These are phyloP conservation scores for Echinochloa phyllopogon DNA, from an alignment of 176 grass and related monocot species.

Conservation along the genomic window DNA sequence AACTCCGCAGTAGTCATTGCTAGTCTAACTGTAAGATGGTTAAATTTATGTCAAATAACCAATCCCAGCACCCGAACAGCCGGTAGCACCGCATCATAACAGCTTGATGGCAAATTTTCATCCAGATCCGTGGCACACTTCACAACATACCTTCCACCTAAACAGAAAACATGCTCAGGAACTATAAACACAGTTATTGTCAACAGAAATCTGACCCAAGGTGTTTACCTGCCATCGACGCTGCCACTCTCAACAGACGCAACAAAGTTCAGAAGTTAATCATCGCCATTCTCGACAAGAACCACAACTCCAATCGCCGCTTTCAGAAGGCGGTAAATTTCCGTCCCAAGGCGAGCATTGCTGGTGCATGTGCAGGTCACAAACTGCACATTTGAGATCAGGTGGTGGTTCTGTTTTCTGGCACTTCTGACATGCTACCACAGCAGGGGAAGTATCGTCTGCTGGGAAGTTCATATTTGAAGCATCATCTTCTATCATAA, in stretches of 20 bases:
- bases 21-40: slow-evolving; percentile 30
- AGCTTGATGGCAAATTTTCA: background rate
- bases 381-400: slow-evolving; percentile 54
- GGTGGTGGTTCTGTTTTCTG: slow-evolving; percentile 54
- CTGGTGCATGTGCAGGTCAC: slow-evolving; percentile 58
- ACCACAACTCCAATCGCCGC: slow-evolving; percentile 65
- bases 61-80: slow-evolving; percentile 18
- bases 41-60: slow-evolving; percentile 39
- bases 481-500: slow-evolving; percentile 39
- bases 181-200: background rate
- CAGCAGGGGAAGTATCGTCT: slow-evolving; percentile 23
- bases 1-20: slow-evolving; percentile 19
- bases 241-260: slow-evolving; percentile 8
- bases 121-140: slow-evolving; percentile 13
- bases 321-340: slow-evolving; percentile 25
- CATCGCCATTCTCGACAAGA: slow-evolving; percentile 54
- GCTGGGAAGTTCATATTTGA: slow-evolving; percentile 32
- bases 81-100: background rate
- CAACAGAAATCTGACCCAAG: background rate
- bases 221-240: slow-evolving; percentile 38
- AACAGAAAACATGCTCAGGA: slow-evolving; percentile 30
- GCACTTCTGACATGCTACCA: slow-evolving; percentile 53
- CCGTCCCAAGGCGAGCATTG: slow-evolving; percentile 72
- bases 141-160: slow-evolving; percentile 22
- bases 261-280: slow-evolving; percentile 31